Evolutionary conservation across 2,329 filamentous ascomycete genomes (phyloP).

Genomic region (Xylaria sp.): DNA sequence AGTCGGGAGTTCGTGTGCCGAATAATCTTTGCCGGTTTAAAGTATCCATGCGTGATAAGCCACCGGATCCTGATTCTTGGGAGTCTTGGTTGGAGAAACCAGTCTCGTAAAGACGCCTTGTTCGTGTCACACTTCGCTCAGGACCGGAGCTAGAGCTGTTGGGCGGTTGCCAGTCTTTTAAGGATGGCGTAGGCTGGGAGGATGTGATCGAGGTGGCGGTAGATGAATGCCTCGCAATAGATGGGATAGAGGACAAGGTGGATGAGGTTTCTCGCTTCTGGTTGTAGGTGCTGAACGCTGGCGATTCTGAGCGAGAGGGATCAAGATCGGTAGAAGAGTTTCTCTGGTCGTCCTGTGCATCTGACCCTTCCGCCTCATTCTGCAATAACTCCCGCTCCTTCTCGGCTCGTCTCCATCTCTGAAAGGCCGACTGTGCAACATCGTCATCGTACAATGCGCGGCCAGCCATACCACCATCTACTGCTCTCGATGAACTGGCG

Average conservation of each 20-base stretch:
- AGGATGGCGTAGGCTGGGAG: slow-evolving; percentile 64
- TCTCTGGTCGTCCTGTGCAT: slow-evolving; percentile 53
- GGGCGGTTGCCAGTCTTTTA: slow-evolving; percentile 63
- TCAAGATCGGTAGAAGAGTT: slow-evolving; percentile 40
- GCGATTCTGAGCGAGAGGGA: slow-evolving; percentile 63
- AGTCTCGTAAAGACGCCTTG: slow-evolving; percentile 83
- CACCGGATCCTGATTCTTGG: slow-evolving; percentile 81
- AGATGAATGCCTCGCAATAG: slow-evolving; percentile 79
- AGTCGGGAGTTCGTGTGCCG: slow-evolving; percentile 63
- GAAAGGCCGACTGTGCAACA: slow-evolving; percentile 83
- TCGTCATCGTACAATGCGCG: slow-evolving; percentile 88
- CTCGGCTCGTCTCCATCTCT: slow-evolving; percentile 74
- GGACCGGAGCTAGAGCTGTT: slow-evolving; percentile 56
- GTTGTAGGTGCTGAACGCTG: slow-evolving; percentile 71
- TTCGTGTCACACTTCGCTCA: slow-evolving; percentile 76
- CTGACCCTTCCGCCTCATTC: slow-evolving; percentile 54
- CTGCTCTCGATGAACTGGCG: slow-evolving; percentile 56
- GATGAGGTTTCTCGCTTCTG: slow-evolving; percentile 88
- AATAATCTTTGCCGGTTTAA: slow-evolving; percentile 72
- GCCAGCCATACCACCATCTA: slow-evolving; percentile 66
- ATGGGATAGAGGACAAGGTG: slow-evolving; percentile 77
- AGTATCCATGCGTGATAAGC: slow-evolving; percentile 82
- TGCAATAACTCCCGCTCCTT: slow-evolving; percentile 60
- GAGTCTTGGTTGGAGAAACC: slow-evolving; percentile 78
- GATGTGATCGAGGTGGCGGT: slow-evolving; percentile 91